Conservation (phyloP, 495 filamentous ascomycete genomes). For the Endocarpon pusillum region DNA sequence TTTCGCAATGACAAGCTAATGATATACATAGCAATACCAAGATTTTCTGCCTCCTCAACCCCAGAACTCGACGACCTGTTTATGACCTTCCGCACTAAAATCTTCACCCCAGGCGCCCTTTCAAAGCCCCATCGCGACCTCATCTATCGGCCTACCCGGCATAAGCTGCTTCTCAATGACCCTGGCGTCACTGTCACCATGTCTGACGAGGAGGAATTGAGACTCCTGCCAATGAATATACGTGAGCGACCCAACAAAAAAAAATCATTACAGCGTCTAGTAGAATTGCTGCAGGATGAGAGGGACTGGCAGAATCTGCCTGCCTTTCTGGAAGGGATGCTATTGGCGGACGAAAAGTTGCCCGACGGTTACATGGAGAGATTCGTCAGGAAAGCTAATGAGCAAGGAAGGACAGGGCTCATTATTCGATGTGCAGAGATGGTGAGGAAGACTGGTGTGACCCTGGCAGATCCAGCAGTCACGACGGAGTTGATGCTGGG, state of each 20-base stretch:
- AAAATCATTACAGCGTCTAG: slow-evolving; percentile 15
- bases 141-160: slow-evolving; percentile 33
- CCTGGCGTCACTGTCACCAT: slow-evolving; percentile 41
- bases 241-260: slow-evolving; percentile 20
- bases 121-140: slow-evolving; percentile 33
- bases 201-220: slow-evolving; percentile 34
- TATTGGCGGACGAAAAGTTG: slow-evolving; percentile 22
- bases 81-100: slow-evolving; percentile 36
- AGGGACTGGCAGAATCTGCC: slow-evolving; percentile 46
- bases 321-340: slow-evolving; percentile 39
- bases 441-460: slow-evolving; percentile 30
- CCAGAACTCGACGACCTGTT: slow-evolving; percentile 34
- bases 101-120: slow-evolving; percentile 50
- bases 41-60: slow-evolving; percentile 31
- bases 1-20: slow-evolving; percentile 1
- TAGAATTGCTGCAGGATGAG: slow-evolving; percentile 32
- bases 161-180: slow-evolving; percentile 34
- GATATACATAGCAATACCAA: slow-evolving; percentile 22
- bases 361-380: slow-evolving; percentile 14
- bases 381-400: slow-evolving; percentile 24
- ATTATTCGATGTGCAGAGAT: slow-evolving; percentile 37
- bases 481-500: slow-evolving; percentile 30
- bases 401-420: slow-evolving; percentile 22
- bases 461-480: slow-evolving; percentile 22
- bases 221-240: slow-evolving; percentile 32